Evolutionary conservation across 768 basidiomycete species (phyloP).

Genomic region (Boletus fagicola): DNA sequence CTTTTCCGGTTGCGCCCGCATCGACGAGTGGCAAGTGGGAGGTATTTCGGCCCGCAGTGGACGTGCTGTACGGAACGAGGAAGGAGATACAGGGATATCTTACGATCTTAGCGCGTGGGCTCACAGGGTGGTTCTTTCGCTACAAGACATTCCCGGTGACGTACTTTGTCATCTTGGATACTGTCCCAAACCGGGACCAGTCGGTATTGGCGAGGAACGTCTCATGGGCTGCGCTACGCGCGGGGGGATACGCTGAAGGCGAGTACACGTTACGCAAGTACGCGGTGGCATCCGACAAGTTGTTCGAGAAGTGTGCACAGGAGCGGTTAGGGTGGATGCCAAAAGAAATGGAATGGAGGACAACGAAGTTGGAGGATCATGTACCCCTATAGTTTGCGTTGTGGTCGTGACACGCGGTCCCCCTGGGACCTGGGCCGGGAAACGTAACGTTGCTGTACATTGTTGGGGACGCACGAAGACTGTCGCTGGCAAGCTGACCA

Average conservation of each 20-base stretch:
- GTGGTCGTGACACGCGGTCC: background rate
- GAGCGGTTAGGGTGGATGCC: conserved; percentile 24
- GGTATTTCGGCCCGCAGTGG: conserved; percentile 11
- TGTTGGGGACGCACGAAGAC: too few species aligned
- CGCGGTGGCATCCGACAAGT: conserved; percentile 15
- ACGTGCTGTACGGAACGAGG: conserved; percentile 22
- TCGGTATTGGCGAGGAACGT: conserved; percentile 5
- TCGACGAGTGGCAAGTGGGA: conserved; percentile 12
- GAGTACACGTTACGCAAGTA: conserved; percentile 18
- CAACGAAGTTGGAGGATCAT: conserved; percentile 10
- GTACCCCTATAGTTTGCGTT: background rate
- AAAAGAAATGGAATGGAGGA: background rate
- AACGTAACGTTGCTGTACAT: too few species aligned
- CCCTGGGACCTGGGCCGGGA: too few species aligned
- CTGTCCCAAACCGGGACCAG: conserved; percentile 1
- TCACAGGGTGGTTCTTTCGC: conserved; percentile 25
- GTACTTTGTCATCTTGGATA: conserved; percentile 31
- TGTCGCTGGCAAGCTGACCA: too few species aligned
- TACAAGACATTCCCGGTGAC: conserved; percentile 34
- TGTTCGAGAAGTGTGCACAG: conserved; percentile 14
- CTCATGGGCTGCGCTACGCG: conserved; percentile 27
- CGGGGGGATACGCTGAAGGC: conserved; percentile 26
- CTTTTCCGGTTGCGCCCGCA: background rate
- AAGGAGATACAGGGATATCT: conserved; percentile 11
- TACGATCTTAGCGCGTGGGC: background rate